These are phyloP conservation scores for Rubroboletus pulcherrimus DNA, from an alignment of 768 basidiomycete species.

Conservation along the genomic window DNA sequence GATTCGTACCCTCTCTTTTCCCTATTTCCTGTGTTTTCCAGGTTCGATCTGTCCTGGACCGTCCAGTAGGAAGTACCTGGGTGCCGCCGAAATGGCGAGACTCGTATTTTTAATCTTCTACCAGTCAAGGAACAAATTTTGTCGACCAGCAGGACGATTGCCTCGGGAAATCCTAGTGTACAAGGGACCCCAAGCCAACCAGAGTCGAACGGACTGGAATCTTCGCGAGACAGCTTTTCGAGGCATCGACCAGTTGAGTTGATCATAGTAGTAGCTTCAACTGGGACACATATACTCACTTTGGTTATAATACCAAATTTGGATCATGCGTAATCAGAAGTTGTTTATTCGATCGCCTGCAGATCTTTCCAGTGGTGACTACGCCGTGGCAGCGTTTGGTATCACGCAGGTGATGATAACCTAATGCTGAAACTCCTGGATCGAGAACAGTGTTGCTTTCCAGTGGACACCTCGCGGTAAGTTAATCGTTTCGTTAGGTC, in stretches of 20 bases:
- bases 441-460: neutral
- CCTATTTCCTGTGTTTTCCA: neutral
- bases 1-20: neutral
- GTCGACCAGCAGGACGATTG: neutral
- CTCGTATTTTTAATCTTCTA: neutral
- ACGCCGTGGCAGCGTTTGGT: neutral
- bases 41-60: neutral
- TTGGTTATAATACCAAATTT: neutral
- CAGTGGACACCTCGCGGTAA: neutral
- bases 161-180: neutral
- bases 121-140: neutral
- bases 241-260: neutral
- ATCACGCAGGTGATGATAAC: neutral
- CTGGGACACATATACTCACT: neutral
- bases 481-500: neutral
- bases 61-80: neutral
- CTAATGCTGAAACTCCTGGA: neutral
- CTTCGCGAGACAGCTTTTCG: neutral
- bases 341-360: neutral
- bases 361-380: neutral
- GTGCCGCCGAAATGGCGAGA: neutral
- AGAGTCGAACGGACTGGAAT: neutral
- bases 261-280: too few relatives aligned
- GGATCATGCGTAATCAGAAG: neutral
- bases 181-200: neutral